Evolutionary conservation across 495 filamentous ascomycete genomes (phyloP).

Genomic region (Annulohypoxylon nitens): DNA sequence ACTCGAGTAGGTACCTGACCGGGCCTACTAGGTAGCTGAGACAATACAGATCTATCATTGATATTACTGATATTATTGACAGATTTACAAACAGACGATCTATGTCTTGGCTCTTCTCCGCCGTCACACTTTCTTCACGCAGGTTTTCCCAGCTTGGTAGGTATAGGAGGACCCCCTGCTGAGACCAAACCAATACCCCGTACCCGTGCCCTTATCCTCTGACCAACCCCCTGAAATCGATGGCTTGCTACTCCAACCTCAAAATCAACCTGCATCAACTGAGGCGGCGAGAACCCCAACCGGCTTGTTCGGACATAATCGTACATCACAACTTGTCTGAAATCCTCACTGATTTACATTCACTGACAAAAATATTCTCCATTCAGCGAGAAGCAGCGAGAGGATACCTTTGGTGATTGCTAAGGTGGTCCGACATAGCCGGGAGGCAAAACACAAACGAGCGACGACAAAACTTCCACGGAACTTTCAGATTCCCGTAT

Average conservation of each 20-base stretch:
- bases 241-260: constrained; percentile 6
- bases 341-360: background rate
- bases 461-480: background rate
- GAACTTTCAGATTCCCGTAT: background rate
- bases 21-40: background rate
- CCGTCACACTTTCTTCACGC: background rate
- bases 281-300: background rate
- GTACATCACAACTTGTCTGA: background rate
- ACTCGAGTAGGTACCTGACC: background rate
- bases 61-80: background rate
- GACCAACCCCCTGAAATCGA: background rate
- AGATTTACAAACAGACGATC: background rate
- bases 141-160: constrained; percentile 3
- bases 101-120: background rate
- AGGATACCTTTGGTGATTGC: background rate
- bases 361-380: background rate
- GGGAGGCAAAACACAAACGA: background rate
- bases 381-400: too few species aligned
- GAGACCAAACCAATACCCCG: background rate
- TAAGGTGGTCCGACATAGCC: background rate
- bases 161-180: constrained; percentile 12
- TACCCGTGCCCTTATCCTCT: background rate
- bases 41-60: background rate
- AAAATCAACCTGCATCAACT: constrained; percentile 1
- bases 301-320: background rate